Conservation (phyloP, 1,284 basidiomycete species). For the Rhodotorula sp. region DNA sequence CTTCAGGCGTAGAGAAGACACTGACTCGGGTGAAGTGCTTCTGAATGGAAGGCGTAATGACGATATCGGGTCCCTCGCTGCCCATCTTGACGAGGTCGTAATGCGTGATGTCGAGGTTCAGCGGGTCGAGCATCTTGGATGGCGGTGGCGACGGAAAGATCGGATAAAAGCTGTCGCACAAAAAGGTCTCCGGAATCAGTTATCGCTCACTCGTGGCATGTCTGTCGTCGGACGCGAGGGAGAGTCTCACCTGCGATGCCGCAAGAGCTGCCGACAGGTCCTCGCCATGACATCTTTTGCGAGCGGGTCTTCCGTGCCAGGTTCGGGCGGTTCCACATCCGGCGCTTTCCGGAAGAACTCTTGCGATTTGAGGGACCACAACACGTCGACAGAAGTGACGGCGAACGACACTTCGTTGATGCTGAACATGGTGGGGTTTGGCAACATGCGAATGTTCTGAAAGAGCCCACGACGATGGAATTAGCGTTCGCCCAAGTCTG, state of each 20-base stretch:
- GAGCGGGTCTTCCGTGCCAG: slow-evolving; percentile 51
- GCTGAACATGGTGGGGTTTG: slow-evolving; percentile 81
- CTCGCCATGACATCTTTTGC: slow-evolving; percentile 72
- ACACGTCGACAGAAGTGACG: slow-evolving; percentile 73
- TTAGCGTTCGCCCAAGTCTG: neutral
- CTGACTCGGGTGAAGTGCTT: slow-evolving; percentile 80
- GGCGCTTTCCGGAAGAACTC: slow-evolving; percentile 71
- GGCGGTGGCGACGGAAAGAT: slow-evolving; percentile 81
- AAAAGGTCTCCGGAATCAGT: neutral
- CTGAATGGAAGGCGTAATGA: slow-evolving; percentile 78
- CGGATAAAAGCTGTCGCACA: slow-evolving; percentile 78
- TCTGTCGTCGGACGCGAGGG: slow-evolving; percentile 7
- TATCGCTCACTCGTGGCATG: neutral
- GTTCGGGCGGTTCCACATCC: slow-evolving; percentile 59
- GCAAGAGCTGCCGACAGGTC: slow-evolving; percentile 72
- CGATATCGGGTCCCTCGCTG: slow-evolving; percentile 67
- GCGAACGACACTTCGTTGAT: slow-evolving; percentile 81
- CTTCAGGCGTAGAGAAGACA: slow-evolving; percentile 5
- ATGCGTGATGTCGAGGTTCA: slow-evolving; percentile 84
- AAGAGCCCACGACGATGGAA: neutral
- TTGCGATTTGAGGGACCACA: slow-evolving; percentile 84
- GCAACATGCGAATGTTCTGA: slow-evolving; percentile 72
- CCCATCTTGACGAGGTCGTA: slow-evolving; percentile 51
- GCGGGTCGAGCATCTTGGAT: slow-evolving; percentile 56
- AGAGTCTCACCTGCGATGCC: slow-evolving; percentile 70